Evolutionary conservation across 805 yeast genomes (phyloP), one percentile per base, ranked within the genome.

Genomic region (Barnettozyma wickerhamii): DNA sequence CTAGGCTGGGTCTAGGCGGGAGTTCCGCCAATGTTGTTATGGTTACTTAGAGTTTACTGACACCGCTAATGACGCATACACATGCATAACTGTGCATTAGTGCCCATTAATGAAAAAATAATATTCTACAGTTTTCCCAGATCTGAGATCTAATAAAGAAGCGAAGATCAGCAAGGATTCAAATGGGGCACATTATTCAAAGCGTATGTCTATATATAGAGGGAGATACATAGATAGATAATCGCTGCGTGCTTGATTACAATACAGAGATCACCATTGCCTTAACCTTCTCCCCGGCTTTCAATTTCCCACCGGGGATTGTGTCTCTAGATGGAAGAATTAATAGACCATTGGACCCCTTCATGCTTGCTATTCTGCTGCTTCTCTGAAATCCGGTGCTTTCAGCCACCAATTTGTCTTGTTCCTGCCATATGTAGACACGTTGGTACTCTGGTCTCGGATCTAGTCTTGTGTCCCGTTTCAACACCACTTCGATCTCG

Each of bases 391-490:
- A 64, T 2, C 81, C 81, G 0, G 79, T 73, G 12, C 66, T 62
- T 18, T 50, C 46, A 4, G 77, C 76, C 3, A 58, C 42, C 33
- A 71, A 49, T 5, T 65, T 60, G 4, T 24, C 35, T 3, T 39
- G 43, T 9, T 38, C 40, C 31, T 65, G 71, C 10, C 38, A 41
- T 5, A 71, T 54, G 10, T 39, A 37, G 2, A 66, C 79, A 15
- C 81, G 50, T 37, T 74, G 79, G 50, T 69, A 75, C 43, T 75
- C 80, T 1, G 77, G 76, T 17, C 81, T 52, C 5, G 74, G 64
- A 47, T 75, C 81, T 7, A 75, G 58, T 27, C 42, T 56, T 7
- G 63, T 55, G 10, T 59, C 65, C 5, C 46, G 40, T 2, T 49
- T 49, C 19, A 74, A 41, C 17, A 48, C 49, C 4, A 67, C 76